Evolutionary conservation across 768 basidiomycete genomes (phyloP), one percentile per base, ranked within the genome.

Genomic region (Pleurotus pulmonarius): DNA sequence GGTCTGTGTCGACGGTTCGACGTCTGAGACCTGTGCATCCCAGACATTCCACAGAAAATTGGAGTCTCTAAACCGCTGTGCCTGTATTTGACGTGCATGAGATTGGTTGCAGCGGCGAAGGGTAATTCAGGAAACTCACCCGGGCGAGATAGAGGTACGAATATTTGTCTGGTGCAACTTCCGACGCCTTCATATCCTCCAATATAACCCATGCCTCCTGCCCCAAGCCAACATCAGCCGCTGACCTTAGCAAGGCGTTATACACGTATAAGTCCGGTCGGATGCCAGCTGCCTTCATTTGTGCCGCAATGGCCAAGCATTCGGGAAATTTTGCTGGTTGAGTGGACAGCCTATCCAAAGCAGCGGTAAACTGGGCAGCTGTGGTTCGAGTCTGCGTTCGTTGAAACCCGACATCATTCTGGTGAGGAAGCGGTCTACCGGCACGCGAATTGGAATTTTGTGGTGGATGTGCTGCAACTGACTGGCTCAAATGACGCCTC

Each of bases 201-300:
- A 87, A 69, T 54, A 88, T 77, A 15, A 86, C 88, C 74, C 79
- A 80, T 3, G 85, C 79, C 58, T 88, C 83, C 25, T 77, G 61
- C 65, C 72, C 73, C 7, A 75, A 62, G 4, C 70, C 73, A 38
- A 78, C 71, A 5, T 64, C 60, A 0, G 79, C 74, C 55, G 83
- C 75, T 38, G 81, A 76, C 3, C 71, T 64, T 34, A 92, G 71
- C 3, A 92, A 69, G 3, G 72, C 66, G 58, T 84, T 79, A 65
- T 91, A 92, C 0, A 81, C 78, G 34, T 69, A 61, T 13, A 77
- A 37, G 60, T 85, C 77, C 0, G 90, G 89, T n/a, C 60, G 40
- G 9, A 88, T 66, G 16, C 75, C 73, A 11, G 74, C 64, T 0
- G 63, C 59, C 64, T 88, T 91, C 87, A 92, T 90, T 43, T 78